phyloP scores from a whole-genome alignment of 1,139 yeast species.

The Suzukiozyma palmioleophila region DNA sequence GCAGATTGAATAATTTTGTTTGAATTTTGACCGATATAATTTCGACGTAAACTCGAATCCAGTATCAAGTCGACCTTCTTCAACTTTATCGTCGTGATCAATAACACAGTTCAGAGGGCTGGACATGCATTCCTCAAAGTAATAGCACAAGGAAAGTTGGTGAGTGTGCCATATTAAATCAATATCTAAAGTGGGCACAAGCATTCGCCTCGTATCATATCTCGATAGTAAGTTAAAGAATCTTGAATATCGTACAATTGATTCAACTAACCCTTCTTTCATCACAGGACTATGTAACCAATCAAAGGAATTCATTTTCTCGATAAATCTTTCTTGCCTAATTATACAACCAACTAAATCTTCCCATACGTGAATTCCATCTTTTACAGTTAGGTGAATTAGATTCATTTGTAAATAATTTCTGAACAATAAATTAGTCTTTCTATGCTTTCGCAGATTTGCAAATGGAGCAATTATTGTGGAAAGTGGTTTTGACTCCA shows the following conservation, averaged over 20 bases:
- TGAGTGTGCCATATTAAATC: slow-evolving; percentile 42
- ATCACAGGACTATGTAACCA: slow-evolving; percentile 24
- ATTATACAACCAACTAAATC: slow-evolving; percentile 30
- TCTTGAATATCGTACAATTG: slow-evolving; percentile 20
- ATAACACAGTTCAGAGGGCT: slow-evolving; percentile 9
- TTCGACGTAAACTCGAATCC: slow-evolving; percentile 13
- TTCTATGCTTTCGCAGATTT: not conserved
- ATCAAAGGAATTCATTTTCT: slow-evolving; percentile 24
- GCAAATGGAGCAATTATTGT: not conserved
- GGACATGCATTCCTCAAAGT: slow-evolving; percentile 18
- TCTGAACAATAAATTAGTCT: slow-evolving; percentile 1
- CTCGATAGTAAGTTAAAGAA: slow-evolving; percentile 19
- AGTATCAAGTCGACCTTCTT: slow-evolving; percentile 8
- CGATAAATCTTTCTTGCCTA: slow-evolving; percentile 28
- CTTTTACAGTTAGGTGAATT: slow-evolving; percentile 15
- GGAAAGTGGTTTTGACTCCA: not conserved
- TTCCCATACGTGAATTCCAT: slow-evolving; percentile 16
- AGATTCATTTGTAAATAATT: slow-evolving; percentile 13
- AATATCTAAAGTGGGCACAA: slow-evolving; percentile 37
- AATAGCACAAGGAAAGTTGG: slow-evolving; percentile 23
- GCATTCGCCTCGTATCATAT: slow-evolving; percentile 8
- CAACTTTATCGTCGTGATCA: slow-evolving; percentile 14
- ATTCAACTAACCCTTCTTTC: slow-evolving; percentile 15
- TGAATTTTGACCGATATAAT: slow-evolving; percentile 9
- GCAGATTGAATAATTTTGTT: slow-evolving; percentile 14